Conservation (phyloP, 2,329 filamentous ascomycete species). For the Ceratocystis destructans region DNA sequence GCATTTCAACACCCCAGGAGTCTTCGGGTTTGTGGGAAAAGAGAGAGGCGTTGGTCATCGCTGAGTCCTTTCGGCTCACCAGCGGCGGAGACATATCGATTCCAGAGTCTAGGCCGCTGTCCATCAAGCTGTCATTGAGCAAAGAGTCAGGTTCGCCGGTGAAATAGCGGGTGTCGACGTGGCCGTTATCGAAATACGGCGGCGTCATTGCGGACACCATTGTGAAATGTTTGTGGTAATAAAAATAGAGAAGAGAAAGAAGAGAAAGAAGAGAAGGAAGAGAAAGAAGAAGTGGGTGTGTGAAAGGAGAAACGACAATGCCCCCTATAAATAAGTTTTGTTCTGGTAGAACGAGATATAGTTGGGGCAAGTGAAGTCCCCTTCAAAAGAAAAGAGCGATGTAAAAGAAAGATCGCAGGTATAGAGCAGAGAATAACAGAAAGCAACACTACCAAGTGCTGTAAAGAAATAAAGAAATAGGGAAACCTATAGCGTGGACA, state of each 20-base stretch:
- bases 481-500: background rate
- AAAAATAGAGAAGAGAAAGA: constrained; percentile 5
- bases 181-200: constrained; percentile 4
- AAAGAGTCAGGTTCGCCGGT: background rate
- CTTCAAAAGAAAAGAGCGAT: background rate
- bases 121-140: constrained; percentile 14
- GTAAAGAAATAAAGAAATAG: background rate
- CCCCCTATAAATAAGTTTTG: background rate
- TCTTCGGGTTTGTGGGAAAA: constrained; percentile 51
- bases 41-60: constrained; percentile 36
- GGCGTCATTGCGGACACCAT: constrained; percentile 15
- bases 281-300: background rate
- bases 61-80: constrained; percentile 49
- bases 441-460: background rate
- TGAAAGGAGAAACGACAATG: background rate
- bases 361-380: background rate
- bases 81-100: constrained; percentile 51
- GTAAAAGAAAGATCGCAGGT: background rate
- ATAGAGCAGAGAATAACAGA: background rate
- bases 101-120: constrained; percentile 36
- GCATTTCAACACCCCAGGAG: constrained; percentile 51
- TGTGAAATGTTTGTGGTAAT: background rate
- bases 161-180: constrained; percentile 3
- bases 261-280: background rate
- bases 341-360: background rate